Evolutionary conservation across 768 basidiomycete species (phyloP), one percentile per base, ranked within the genome.

Genomic region (Phlebiopsis flavidoalba): DNA sequence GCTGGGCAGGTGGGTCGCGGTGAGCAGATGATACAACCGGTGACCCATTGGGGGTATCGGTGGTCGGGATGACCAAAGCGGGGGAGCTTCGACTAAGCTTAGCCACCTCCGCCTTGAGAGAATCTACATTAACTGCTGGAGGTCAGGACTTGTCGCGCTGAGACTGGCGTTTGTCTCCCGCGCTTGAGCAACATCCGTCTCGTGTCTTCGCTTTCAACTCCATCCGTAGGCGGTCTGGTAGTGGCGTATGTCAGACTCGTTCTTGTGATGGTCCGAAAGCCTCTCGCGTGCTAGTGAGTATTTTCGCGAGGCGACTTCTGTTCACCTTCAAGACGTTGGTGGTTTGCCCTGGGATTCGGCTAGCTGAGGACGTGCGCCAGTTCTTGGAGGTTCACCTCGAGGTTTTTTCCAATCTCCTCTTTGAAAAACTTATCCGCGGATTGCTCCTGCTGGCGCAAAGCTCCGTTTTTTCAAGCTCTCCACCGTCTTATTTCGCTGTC

Each of bases 331-430:
- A 91, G 77, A 49, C 91, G 87, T 64, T 84, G 81, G 3, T 80
- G 74, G 8, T 86, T 78, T 17, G 86, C 74, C n/a, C 63, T 91
- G 86, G 1, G 84, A 80, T 53, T 90, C 87, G 33, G 80, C 70
- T 50, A 89, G 78, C 64, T 91, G 85, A 0, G 83, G 76, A 43
- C 88, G 87, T n/a, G n/a, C n/a, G n/a, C n/a, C 22, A 95, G 80
- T 61, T 97, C 95, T 71, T 98, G 96, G 31, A 94, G 77, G 15
- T 84, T 83, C 53, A 98, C 94, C 77, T 98, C 96, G 60, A 98
- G 86, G 70, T 98, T n/a, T n/a, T n/a, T n/a, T 96, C 97, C 97
- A 98, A 72, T 98, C 75, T 95, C 94, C 75, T 98, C 96, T 75
- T 94, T 94, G 84, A 87, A n/a, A n/a, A n/a, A 96, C 64, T 94